A percentile compares a stretch with the other conserved stretches of the same genome.
phyloP scores from a whole-genome alignment of 208 protist species.

The Leptomonas pyrrhocoris region DNA sequence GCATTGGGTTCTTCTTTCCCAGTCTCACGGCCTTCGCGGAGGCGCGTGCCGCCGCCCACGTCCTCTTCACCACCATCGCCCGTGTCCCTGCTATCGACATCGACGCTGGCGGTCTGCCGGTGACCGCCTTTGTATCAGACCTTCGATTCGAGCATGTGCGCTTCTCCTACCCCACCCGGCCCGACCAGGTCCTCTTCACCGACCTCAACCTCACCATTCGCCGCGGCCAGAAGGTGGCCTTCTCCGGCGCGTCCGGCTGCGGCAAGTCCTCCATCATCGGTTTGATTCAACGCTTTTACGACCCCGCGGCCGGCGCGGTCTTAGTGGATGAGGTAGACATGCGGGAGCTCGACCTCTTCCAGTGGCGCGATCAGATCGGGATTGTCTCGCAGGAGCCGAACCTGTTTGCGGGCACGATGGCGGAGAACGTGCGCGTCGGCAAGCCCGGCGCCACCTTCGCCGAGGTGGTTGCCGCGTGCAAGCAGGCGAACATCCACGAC shows the following conservation, averaged over 20 bases:
- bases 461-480: conserved; percentile 66
- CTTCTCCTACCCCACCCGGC: conserved; percentile 83
- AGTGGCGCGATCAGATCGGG: conserved; percentile 67
- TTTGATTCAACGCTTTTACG: conserved; percentile 88
- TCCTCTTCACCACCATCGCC: conserved; percentile 82
- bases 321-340: conserved; percentile 65
- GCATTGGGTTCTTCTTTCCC: conserved; percentile 64
- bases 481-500: conserved; percentile 78
- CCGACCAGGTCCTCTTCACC: conserved; percentile 65
- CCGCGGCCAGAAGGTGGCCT: conserved; percentile 77
- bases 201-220: conserved; percentile 70
- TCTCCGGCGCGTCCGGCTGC: conserved; percentile 76
- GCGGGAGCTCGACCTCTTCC: conserved; percentile 43
- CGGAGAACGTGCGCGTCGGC: conserved; percentile 74
- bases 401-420: conserved; percentile 65
- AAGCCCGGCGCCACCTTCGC: conserved; percentile 55
- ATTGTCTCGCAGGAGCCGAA: conserved; percentile 85
- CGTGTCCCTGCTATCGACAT: conserved; percentile 70
- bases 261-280: conserved; percentile 85
- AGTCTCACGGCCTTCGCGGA: conserved; percentile 64
- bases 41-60: conserved; percentile 73
- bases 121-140: conserved; percentile 39
- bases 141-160: conserved; percentile 72
- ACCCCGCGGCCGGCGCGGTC: conserved; percentile 60
- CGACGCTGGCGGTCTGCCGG: conserved; percentile 39